These are phyloP conservation scores for Sphagnum magellanicum DNA, from an alignment of 228 moss, liverwort and hornwort genomes.

Conservation along the genomic window DNA sequence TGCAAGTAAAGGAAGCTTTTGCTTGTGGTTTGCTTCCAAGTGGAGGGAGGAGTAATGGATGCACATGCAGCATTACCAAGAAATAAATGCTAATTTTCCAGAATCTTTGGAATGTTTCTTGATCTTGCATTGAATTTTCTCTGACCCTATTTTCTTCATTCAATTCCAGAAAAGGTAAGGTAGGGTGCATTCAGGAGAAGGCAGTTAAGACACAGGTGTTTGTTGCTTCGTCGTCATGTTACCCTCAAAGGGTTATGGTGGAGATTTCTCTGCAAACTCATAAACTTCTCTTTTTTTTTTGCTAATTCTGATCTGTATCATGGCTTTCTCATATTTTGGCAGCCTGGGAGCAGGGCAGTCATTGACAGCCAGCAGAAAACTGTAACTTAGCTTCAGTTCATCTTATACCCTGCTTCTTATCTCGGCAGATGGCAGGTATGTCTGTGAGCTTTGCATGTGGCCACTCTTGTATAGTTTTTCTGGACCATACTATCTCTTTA, in stretches of 20 bases:
- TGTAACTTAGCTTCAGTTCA: slow-evolving; percentile 73
- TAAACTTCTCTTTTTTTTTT: too few species aligned
- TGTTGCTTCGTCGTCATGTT: background rate
- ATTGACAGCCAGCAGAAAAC: slow-evolving; percentile 53
- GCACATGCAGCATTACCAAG: slow-evolving; percentile 73
- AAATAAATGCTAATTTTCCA: slow-evolving; percentile 58
- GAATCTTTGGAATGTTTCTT: slow-evolving; percentile 72
- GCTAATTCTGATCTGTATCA: background rate
- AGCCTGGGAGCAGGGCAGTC: slow-evolving; percentile 71
- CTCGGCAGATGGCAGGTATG: slow-evolving; percentile 56
- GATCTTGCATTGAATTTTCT: background rate
- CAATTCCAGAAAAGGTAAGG: background rate
- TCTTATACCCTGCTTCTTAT: slow-evolving; percentile 47
- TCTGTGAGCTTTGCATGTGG: background rate
- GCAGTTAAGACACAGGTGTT: background rate
- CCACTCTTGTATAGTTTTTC: too few species aligned
- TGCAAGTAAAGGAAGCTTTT: too few species aligned
- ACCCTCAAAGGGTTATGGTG: too few species aligned
- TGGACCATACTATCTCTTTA: too few species aligned
- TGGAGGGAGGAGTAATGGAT: slow-evolving; percentile 81
- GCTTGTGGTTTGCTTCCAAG: slow-evolving; percentile 17
- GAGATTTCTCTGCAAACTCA: too few species aligned
- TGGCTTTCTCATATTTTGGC: slow-evolving; percentile 8
- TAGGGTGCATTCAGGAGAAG: background rate
- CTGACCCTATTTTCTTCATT: background rate